Evolutionary conservation across 2,329 filamentous ascomycete species (phyloP), one percentile per base, ranked within the genome.

Genomic region (Alternaria sp.): DNA sequence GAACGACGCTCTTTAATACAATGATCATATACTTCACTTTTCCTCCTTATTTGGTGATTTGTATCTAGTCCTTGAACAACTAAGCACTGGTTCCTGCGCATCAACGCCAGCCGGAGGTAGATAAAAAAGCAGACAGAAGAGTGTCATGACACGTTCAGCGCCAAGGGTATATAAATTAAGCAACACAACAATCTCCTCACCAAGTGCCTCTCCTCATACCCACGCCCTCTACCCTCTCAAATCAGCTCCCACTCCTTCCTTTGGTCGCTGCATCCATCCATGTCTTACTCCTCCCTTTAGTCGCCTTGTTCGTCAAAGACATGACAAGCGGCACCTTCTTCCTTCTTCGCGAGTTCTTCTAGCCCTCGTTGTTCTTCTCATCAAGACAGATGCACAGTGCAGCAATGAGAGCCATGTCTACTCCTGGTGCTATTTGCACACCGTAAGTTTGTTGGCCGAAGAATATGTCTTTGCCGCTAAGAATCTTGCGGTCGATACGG

Each of bases 311-410:
- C n/a, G n/a, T 18, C 28, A 38, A 30, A 11, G 49, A 22, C 26
- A 51, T 8, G n/a, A 38, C 34, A 51, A 28, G n/a, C 32, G 32
- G 46, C 16, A 41, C 36, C 5, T 28, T 28, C 16, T 39, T 28
- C 24, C 36, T 41, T 34, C 39, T 41, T 20, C 20, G 20, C 32
- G 46, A 30, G 34, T 30, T 41, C 16, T 20, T 30, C 49, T 51
- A 51, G 11, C 18, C 28, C 24, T 70, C 66, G 16, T 69, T 69
- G 14, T 71, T 68, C 62, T 71, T 69, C 82, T 91, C 88, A 64
- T 91, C 89, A 61, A 91, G 78, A 61, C 85, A 88, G 53, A 92
- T 87, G 71, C 88, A 91, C 69, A 91, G 80, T 11, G 89, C 89
- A 0, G 83, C 86, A 65, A 91, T 85, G 47, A 91, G 70, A 4